phyloP scores from a whole-genome alignment of 352 stramenopile genomes.

The Hyaloperonospora brassicae region DNA sequence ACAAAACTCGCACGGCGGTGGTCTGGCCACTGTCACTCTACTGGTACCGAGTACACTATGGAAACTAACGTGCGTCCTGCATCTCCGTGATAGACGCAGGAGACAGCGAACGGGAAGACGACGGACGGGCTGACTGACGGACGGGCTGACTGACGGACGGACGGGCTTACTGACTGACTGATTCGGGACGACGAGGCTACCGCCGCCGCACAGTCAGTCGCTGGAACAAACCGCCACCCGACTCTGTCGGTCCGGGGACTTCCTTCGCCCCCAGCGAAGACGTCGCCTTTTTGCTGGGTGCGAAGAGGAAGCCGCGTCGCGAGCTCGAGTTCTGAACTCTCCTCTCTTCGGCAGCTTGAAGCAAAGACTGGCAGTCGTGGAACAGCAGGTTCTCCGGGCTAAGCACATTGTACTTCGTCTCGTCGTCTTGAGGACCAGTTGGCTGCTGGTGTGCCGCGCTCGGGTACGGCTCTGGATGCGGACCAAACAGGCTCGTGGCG shows the following conservation, averaged over 20 bases:
- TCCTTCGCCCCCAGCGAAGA: constrained; percentile 27
- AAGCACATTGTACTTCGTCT: constrained; percentile 23
- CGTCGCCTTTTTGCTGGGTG: constrained; percentile 13
- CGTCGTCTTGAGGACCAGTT: constrained; percentile 7
- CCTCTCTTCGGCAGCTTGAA: constrained; percentile 24
- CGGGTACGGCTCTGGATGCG: constrained; percentile 29
- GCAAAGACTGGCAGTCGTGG: constrained; percentile 30
- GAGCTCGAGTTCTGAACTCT: constrained; percentile 9
- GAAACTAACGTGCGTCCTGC: constrained; percentile 22
- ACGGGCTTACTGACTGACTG: background rate
- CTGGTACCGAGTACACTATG: constrained; percentile 20
- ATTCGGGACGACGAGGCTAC: constrained; percentile 13
- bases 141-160: background rate
- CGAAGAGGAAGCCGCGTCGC: constrained; percentile 21
- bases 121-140: constrained; percentile 5
- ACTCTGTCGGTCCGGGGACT: constrained; percentile 20
- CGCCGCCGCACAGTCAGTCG: constrained; percentile 25
- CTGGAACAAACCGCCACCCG: constrained; percentile 27
- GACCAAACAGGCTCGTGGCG: constrained; percentile 27
- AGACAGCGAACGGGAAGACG: constrained; percentile 1
- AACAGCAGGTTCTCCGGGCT: constrained; percentile 33
- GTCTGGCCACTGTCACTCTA: constrained; percentile 14
- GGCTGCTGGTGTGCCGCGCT: constrained; percentile 18
- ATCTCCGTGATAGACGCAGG: constrained; percentile 13
- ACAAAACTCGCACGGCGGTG: constrained; percentile 5